These are phyloP conservation scores for Fistulinella staudtii DNA, from an alignment of 1,284 basidiomycete genomes.

Conservation along the genomic window DNA sequence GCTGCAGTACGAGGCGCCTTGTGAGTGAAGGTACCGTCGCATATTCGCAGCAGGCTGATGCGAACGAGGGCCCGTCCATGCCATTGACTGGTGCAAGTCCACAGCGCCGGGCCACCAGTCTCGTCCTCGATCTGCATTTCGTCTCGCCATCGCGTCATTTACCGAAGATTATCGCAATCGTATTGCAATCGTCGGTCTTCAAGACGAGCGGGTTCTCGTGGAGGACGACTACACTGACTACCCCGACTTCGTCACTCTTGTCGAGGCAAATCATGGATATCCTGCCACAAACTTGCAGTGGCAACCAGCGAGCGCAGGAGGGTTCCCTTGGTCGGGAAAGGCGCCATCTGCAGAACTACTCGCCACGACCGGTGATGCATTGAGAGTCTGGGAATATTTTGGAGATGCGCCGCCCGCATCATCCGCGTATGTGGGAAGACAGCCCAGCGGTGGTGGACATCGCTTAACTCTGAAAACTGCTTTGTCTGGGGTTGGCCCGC, in stretches of 20 bases:
- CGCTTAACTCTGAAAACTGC: conserved; percentile 61
- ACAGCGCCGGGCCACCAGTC: conserved; percentile 66
- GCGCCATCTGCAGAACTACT: conserved; percentile 67
- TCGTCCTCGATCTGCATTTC: conserved; percentile 73
- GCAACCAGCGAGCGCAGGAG: conserved; percentile 67
- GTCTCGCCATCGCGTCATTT: conserved; percentile 76
- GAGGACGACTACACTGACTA: conserved; percentile 80
- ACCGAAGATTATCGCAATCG: conserved; percentile 77
- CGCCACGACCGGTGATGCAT: conserved; percentile 86
- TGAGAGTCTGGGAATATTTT: conserved; percentile 85
- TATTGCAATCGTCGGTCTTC: conserved; percentile 77
- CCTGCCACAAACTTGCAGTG: conserved; percentile 81
- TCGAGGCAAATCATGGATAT: conserved; percentile 78
- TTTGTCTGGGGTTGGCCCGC: conserved; percentile 74
- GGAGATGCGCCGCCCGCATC: conserved; percentile 54
- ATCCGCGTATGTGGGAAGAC: conserved; percentile 71
- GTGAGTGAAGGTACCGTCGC: conserved; percentile 42
- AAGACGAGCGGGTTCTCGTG: conserved; percentile 77
- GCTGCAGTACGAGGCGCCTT: conserved; percentile 72
- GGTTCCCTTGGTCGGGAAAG: conserved; percentile 63
- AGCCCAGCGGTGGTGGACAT: conserved; percentile 52
- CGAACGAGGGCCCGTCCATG: conserved; percentile 71
- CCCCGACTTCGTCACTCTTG: conserved; percentile 77
- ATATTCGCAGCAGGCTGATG: conserved; percentile 9
- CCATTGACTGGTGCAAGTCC: conserved; percentile 82